Conservation (phyloP, 2,329 filamentous ascomycete species). For the Thyridium curvatum region DNA sequence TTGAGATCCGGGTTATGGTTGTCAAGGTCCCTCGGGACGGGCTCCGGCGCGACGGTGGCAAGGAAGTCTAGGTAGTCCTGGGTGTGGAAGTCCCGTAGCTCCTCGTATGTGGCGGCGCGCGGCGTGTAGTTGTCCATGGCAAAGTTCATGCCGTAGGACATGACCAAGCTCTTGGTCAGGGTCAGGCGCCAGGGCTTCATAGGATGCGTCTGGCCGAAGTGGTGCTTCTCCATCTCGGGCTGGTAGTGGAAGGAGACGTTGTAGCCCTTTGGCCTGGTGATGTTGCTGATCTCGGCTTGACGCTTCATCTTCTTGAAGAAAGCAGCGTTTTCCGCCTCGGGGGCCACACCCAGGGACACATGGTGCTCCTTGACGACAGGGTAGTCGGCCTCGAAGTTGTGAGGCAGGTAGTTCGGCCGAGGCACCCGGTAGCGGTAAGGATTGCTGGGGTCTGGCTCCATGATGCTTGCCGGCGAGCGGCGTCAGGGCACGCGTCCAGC, state of each 20-base stretch:
- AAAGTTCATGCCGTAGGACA: slow-evolving; percentile 91
- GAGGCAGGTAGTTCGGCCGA: slow-evolving; percentile 55
- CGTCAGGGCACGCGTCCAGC: too few species aligned
- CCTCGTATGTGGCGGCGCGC: slow-evolving; percentile 77
- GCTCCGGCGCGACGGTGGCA: slow-evolving; percentile 60
- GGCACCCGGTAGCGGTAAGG: slow-evolving; percentile 47
- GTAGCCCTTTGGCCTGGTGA: slow-evolving; percentile 77
- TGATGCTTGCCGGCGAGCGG: too few species aligned
- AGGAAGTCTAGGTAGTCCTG: slow-evolving; percentile 89
- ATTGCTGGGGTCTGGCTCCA: slow-evolving; percentile 20
- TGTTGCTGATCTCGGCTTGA: slow-evolving; percentile 55
- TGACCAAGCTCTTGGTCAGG: slow-evolving; percentile 88
- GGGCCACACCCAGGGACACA: slow-evolving; percentile 41
- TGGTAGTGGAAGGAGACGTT: slow-evolving; percentile 95
- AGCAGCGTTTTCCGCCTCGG: slow-evolving; percentile 48
- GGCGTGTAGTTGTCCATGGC: slow-evolving; percentile 94
- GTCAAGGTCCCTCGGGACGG: slow-evolving; percentile 59
- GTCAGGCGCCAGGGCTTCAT: slow-evolving; percentile 99
- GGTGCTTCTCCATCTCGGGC: slow-evolving; percentile 88
- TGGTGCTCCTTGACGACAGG: slow-evolving; percentile 46
- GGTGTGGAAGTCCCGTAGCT: slow-evolving; percentile 81
- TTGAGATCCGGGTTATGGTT: slow-evolving; percentile 56
- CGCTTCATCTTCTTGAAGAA: slow-evolving; percentile 53
- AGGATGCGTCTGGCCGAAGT: slow-evolving; percentile 93
- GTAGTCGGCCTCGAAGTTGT: slow-evolving; percentile 43